Percentiles rank a stretch among this genome's conserved stretches.
These are phyloP conservation scores for Epicoccum nigrum DNA, from an alignment of 2,329 filamentous ascomycete genomes.

Conservation along the genomic window DNA sequence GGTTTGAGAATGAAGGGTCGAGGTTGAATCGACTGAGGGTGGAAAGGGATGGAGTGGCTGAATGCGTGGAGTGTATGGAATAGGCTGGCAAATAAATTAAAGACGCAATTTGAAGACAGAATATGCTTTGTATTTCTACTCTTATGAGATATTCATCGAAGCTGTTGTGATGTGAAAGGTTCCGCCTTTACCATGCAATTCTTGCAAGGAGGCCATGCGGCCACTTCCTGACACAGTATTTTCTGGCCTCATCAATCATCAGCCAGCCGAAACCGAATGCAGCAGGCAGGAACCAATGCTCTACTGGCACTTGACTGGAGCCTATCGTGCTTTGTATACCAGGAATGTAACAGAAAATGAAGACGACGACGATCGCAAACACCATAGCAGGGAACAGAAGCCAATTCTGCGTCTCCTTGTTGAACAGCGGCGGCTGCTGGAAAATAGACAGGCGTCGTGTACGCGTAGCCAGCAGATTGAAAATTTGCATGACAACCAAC, in stretches of 20 bases:
- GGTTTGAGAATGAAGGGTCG: constrained; percentile 17
- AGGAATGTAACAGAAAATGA: constrained; percentile 71
- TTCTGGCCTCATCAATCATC: constrained; percentile 69
- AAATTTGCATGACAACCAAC: constrained; percentile 81
- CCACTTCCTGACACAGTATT: constrained; percentile 66
- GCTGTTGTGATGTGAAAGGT: neutral
- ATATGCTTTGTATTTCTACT: neutral
- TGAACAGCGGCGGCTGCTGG: constrained; percentile 72
- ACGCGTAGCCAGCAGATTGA: constrained; percentile 73
- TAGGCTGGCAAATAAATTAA: neutral
- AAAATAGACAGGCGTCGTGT: constrained; percentile 68
- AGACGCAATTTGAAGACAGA: neutral
- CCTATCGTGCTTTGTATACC: constrained; percentile 65
- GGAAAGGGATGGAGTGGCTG: constrained; percentile 1
- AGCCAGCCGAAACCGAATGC: constrained; percentile 71
- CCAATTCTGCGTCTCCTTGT: constrained; percentile 69
- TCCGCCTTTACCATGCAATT: constrained; percentile 64
- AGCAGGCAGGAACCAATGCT: constrained; percentile 78
- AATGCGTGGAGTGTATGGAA: neutral
- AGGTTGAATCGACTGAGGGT: constrained; percentile 7
- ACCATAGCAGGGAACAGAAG: constrained; percentile 73
- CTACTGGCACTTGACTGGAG: constrained; percentile 69
- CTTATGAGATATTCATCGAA: neutral
- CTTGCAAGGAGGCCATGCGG: constrained; percentile 63
- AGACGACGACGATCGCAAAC: constrained; percentile 71